These are phyloP conservation scores for Oryza meridionalis DNA, from an alignment of 176 grass and related monocot genomes.

Conservation along the genomic window DNA sequence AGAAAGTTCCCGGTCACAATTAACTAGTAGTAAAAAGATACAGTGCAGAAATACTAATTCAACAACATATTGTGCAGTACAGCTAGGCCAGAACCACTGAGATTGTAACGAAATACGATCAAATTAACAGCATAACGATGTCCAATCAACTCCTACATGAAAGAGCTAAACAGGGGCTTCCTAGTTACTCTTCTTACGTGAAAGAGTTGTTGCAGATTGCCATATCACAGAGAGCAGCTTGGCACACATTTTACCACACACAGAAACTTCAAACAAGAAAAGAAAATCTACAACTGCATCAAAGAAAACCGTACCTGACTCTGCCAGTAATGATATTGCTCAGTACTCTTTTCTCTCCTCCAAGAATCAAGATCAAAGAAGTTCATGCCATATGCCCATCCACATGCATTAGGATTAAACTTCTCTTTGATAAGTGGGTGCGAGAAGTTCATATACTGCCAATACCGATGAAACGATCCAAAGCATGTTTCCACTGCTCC, in stretches of 20 bases:
- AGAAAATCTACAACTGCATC: conserved; percentile 2
- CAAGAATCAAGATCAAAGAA: conserved; percentile 95
- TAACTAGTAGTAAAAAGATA: neutral
- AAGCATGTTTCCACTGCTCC: conserved; percentile 99
- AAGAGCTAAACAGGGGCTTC: neutral
- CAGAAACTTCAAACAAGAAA: conserved; percentile 13
- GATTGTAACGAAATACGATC: neutral
- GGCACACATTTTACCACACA: neutral
- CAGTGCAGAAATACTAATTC: neutral
- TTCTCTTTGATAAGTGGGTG: conserved; percentile 93
- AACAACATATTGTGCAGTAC: neutral
- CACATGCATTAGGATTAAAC: conserved; percentile 90
- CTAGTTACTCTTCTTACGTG: conserved; percentile 9
- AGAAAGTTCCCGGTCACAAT: neutral
- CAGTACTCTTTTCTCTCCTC: conserved; percentile 92
- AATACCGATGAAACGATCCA: conserved; percentile 95
- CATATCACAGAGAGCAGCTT: neutral
- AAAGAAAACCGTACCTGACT: conserved; percentile 66
- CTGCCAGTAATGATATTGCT: conserved; percentile 99
- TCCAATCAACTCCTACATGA: conserved; percentile 4
- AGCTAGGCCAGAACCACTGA: neutral
- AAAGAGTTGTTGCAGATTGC: neutral
- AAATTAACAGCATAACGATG: neutral
- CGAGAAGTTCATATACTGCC: conserved; percentile 98
- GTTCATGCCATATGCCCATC: conserved; percentile 99